Percentiles rank a stretch among this genome's conserved stretches.
phyloP scores from a whole-genome alignment of 2,329 filamentous ascomycete genomes.

The Paraphaeosphaeria minitans region DNA sequence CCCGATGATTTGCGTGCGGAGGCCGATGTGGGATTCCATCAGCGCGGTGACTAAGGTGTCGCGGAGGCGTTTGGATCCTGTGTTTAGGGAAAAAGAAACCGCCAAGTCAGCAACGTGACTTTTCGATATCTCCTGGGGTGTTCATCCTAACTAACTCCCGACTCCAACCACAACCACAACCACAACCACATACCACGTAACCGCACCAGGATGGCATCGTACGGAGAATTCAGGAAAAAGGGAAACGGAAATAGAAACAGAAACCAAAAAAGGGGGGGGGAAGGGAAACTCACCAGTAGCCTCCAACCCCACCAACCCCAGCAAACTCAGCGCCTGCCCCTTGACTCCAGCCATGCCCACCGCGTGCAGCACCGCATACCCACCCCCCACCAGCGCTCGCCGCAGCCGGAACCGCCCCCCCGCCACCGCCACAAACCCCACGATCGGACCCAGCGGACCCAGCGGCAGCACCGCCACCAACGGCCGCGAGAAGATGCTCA shows the following conservation, averaged over 20 bases:
- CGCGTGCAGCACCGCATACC: slow-evolving; percentile 12
- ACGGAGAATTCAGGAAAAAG: no score
- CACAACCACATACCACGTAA: no score
- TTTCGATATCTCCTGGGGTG: no score
- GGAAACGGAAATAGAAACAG: no score
- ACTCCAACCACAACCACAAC: neutral
- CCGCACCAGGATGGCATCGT: no score
- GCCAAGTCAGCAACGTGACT: no score
- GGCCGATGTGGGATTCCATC: neutral
- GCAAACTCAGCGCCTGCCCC: slow-evolving; percentile 11
- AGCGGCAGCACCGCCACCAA: slow-evolving; percentile 5
- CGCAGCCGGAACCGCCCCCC: slow-evolving; percentile 10
- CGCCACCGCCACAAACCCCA: slow-evolving; percentile 3
- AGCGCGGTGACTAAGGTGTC: neutral
- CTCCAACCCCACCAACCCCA: slow-evolving; percentile 8
- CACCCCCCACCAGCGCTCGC: slow-evolving; percentile 5
- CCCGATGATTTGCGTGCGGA: slow-evolving; percentile 5
- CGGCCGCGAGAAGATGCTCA: neutral
- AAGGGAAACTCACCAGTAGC: neutral
- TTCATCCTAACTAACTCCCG: no score
- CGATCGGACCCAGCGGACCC: slow-evolving; percentile 4
- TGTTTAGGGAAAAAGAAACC: no score
- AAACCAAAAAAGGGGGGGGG: no score
- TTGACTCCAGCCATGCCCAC: slow-evolving; percentile 3
- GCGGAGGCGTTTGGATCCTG: neutral